Evolutionary conservation across 345 rosid genomes (phyloP).

Genomic region (Diplotaxis tenuifolia): DNA sequence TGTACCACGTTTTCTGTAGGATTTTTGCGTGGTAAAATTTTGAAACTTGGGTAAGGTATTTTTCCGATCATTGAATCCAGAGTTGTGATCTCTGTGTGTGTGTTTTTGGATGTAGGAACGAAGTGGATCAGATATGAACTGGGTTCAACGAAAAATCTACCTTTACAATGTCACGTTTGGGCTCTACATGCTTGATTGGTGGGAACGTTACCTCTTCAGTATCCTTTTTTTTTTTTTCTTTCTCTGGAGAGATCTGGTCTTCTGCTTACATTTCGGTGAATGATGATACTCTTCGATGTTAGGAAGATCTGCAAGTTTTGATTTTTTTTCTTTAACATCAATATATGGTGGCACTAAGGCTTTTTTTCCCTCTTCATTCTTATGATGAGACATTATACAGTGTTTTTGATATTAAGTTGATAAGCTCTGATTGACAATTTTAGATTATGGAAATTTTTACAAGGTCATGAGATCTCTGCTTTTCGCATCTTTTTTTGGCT

Average conservation of each 20-base stretch:
- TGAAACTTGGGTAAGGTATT: neutral
- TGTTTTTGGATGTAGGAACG: neutral
- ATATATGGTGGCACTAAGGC: no score
- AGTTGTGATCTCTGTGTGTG: neutral
- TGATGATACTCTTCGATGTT: neutral
- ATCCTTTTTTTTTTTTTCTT: conserved; percentile 45
- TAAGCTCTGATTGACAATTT: no score
- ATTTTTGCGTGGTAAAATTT: neutral
- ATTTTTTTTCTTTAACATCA: conserved; percentile 14
- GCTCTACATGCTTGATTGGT: conserved; percentile 98
- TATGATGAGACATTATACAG: neutral
- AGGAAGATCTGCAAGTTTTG: conserved; percentile 2
- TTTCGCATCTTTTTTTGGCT: conserved; percentile 4
- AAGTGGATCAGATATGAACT: conserved; percentile 59
- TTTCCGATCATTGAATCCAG: neutral
- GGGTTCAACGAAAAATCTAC: conserved; percentile 92
- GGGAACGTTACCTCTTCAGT: conserved; percentile 98
- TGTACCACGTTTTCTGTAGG: neutral
- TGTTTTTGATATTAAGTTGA: no score
- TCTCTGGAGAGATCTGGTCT: conserved; percentile 2
- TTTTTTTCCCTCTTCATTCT: neutral
- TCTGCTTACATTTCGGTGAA: conserved; percentile 15
- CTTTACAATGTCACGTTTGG: conserved; percentile 98
- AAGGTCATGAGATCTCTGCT: conserved; percentile 18
- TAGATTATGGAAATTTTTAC: no score